A percentile compares a stretch with the other conserved stretches of the same genome.
Evolutionary conservation across 768 basidiomycete genomes (phyloP).

Genomic region (Amanita exitialis): DNA sequence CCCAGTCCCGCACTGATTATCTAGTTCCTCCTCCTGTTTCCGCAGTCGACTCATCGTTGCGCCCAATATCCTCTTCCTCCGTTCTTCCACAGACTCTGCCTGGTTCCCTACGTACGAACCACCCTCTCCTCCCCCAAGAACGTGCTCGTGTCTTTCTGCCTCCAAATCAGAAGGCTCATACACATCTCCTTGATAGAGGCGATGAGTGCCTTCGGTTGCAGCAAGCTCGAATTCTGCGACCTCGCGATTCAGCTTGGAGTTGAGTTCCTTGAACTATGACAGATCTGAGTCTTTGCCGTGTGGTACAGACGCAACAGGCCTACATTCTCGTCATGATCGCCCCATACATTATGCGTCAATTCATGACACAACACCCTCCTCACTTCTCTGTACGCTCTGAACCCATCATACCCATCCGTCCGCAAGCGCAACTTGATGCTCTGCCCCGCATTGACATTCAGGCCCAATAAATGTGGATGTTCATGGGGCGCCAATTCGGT

Average conservation of each 20-base stretch:
- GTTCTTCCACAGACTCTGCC: slow-evolving; percentile 45
- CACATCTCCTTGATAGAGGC: slow-evolving; percentile 29
- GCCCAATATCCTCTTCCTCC: slow-evolving; percentile 42
- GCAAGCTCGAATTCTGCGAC: slow-evolving; percentile 59
- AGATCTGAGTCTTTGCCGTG: neutral
- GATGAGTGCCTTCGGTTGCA: slow-evolving; percentile 40
- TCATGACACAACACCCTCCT: slow-evolving; percentile 70
- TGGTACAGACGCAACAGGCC: slow-evolving; percentile 15
- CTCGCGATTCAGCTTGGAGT: slow-evolving; percentile 65
- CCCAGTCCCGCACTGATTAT: slow-evolving; percentile 59
- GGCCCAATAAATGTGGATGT: slow-evolving; percentile 56
- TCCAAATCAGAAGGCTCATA: slow-evolving; percentile 53
- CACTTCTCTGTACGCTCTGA: slow-evolving; percentile 53
- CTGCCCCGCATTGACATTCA: slow-evolving; percentile 55
- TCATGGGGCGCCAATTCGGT: slow-evolving; percentile 78
- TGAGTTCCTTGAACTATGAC: slow-evolving; percentile 61
- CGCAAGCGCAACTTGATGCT: slow-evolving; percentile 60
- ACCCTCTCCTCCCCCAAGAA: slow-evolving; percentile 39
- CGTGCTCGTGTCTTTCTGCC: slow-evolving; percentile 38
- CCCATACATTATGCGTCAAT: slow-evolving; percentile 65
- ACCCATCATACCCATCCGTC: slow-evolving; percentile 65
- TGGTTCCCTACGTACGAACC: neutral
- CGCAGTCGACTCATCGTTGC: slow-evolving; percentile 53
- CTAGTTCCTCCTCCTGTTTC: slow-evolving; percentile 63
- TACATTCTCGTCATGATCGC: slow-evolving; percentile 66